Conservation (phyloP, 108 stramenopile genomes). For the Stephanodiscus minutulus region DNA sequence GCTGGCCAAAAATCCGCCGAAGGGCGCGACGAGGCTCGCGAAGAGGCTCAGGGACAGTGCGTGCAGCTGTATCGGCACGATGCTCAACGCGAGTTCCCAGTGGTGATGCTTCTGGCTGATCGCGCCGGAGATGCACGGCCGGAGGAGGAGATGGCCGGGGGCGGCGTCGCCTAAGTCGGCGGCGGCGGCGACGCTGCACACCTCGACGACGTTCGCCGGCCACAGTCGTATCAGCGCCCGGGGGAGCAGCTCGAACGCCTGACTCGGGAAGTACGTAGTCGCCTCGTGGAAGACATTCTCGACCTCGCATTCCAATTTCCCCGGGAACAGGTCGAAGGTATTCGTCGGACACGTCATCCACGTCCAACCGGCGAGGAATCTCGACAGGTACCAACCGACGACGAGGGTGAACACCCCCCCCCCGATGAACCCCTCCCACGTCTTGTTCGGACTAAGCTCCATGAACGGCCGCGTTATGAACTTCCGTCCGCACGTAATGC, state of each 20-base stretch:
- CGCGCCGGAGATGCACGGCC: conserved; percentile 68
- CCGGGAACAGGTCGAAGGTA: conserved; percentile 67
- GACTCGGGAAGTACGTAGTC: conserved; percentile 63
- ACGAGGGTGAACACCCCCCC: conserved; percentile 91
- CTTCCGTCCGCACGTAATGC: conserved; percentile 92
- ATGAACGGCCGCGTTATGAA: conserved; percentile 91
- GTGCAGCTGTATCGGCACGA: conserved; percentile 89
- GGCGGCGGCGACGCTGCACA: conserved; percentile 50
- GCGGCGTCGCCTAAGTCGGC: neutral
- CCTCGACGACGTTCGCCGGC: conserved; percentile 67
- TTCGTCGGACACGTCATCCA: conserved; percentile 94
- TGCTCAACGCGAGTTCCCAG: conserved; percentile 69
- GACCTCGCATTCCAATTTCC: conserved; percentile 72
- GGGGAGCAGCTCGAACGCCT: conserved; percentile 84
- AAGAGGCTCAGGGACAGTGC: conserved; percentile 74
- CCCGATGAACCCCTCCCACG: conserved; percentile 97
- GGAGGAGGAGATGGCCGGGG: conserved; percentile 12
- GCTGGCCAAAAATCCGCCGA: conserved; percentile 95
- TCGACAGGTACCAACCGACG: conserved; percentile 86
- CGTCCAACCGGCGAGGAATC: conserved; percentile 74
- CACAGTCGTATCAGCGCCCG: conserved; percentile 53
- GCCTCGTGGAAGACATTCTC: conserved; percentile 78
- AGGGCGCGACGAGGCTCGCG: conserved; percentile 90
- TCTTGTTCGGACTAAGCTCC: conserved; percentile 92
- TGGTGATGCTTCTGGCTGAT: conserved; percentile 69